These are phyloP conservation scores for Candida qinlingensis DNA, from an alignment of 805 yeast species.

Conservation along the genomic window DNA sequence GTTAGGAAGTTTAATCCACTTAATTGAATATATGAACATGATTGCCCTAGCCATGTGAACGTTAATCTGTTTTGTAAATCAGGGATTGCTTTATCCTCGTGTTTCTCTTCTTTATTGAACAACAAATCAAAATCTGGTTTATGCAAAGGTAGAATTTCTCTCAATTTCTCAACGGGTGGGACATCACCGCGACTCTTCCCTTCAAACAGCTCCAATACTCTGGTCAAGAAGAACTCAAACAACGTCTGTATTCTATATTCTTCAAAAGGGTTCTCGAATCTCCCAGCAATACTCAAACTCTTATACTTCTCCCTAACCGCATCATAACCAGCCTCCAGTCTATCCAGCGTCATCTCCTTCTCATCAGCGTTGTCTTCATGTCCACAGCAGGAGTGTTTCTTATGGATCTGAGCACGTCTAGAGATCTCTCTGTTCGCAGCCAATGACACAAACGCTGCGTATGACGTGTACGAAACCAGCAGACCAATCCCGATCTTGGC, in stretches of 20 bases:
- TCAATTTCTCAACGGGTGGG: slow-evolving; percentile 42
- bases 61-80: slow-evolving; percentile 42
- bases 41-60: slow-evolving; percentile 92
- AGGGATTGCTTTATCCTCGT: slow-evolving; percentile 27
- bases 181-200: slow-evolving; percentile 52
- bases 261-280: slow-evolving; percentile 84
- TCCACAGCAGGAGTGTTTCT: slow-evolving; percentile 10
- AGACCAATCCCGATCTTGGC: slow-evolving; percentile 25
- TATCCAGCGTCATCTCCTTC: background rate
- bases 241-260: slow-evolving; percentile 89
- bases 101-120: slow-evolving; percentile 7
- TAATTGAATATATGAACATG: slow-evolving; percentile 71
- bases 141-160: slow-evolving; percentile 52
- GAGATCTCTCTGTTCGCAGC: slow-evolving; percentile 51
- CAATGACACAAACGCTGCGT: slow-evolving; percentile 56
- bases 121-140: slow-evolving; percentile 39
- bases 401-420: slow-evolving; percentile 31
- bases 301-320: slow-evolving; percentile 31
- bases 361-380: background rate
- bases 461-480: slow-evolving; percentile 52
- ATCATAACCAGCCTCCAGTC: slow-evolving; percentile 11
- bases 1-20: slow-evolving; percentile 72
- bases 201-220: slow-evolving; percentile 68
- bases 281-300: slow-evolving; percentile 57
- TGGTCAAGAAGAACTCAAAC: slow-evolving; percentile 73